Base-by-base conservation (phyloP, 2,329 filamentous ascomycete species). In the Didymella glomerata region DNA sequence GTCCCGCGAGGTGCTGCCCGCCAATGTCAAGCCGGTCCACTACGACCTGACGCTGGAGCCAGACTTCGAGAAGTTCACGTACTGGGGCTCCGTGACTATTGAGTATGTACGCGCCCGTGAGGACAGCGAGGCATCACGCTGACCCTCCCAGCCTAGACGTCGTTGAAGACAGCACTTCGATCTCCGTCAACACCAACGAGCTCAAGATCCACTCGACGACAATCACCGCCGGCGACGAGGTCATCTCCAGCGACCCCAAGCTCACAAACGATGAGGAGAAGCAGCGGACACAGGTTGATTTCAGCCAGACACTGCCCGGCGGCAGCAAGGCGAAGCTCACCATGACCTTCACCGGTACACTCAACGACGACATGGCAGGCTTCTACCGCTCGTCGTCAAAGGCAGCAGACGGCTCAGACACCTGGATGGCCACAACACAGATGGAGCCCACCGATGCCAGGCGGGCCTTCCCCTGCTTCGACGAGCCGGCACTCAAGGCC, bases 361-460 rank as follows among this genome's bases (percentile, higher is more conserved):
- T 97, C 71, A 97, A 96, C 78, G 91, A 96, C 77, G 94, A 95
- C 80, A 96, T 98, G 92, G 93, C 93, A 48, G 94, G 94, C 47
- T 98, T 98, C 85, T 98, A 98, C 81, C 88, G 94, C 58, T 97
- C 93, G 1, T 96, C 92, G 7, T 98, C 94, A 84, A 96, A 95
- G 83, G 88, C 87, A 61, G 80, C 86, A 48, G 88, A 95, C 72
- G 94, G 94, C 38, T 87, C 86, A 60, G 88, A 89, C 58, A 91
- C 90, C 67, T 90, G 93, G 76, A 84, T 98, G 73, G 94, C 93
- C 27, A 94, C 93, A 25, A 92, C 92, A 18, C 94, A 98, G 83
- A 96, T 98, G 91, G 94, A 98, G 82, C 90, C 94, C 38, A 97
- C 94, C 14, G 94, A 98, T 80, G 93, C 92, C 62, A 87, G 94